Evolutionary conservation across 2,329 filamentous ascomycete species (phyloP), one percentile per base, ranked within the genome.

Genomic region (Colletotrichum zoysiae): DNA sequence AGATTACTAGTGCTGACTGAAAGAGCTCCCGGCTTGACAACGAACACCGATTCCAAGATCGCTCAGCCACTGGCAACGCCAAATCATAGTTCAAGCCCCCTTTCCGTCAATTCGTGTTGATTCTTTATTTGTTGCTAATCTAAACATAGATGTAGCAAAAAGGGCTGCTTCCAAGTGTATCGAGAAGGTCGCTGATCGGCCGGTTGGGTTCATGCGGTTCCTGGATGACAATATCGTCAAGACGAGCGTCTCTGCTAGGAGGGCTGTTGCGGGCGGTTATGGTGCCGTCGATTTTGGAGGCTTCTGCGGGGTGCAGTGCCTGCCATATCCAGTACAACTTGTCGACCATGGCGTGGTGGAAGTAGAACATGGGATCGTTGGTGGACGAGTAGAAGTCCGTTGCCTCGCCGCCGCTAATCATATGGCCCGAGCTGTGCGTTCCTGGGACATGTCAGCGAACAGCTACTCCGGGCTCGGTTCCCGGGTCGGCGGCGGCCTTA

Each of bases 71-170:
- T 8, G 42, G 1, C 42, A 20, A 20, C 42, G 20, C 16, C 18
- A 1, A 2, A 9, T 20, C 14, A 20, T 20, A 8, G 6, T 20
- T 6, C 2, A 44, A 20, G 7, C 20, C 11, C 42, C 42, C 18
- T 44, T 20, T 3, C 1, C 11, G 46, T 48, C 6, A 5, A 5
- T 48, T 12, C 16, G 9, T 12, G 7, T 11, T 1, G 8, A 9
- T 1, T 7, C 9, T 11, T n/a, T 2, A 46, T 46, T 4, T n/a
- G 1, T 51, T 4, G 4, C 20, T 23, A 56, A 23, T 50, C 56
- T 67, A 77, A 12, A 67, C 33, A 33, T 79, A 81, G 46, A 81
- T 60, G 57, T 81, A 81, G 55, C 80, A 82, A 60, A 81, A 81
- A 4, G 79, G 80, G 16, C 75, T 67, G 8, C 80, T 80, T 40